A percentile compares a stretch with the other conserved stretches of the same genome.
Evolutionary conservation across 148 eudicot species (phyloP).

Genomic region (Rhododendron williamsianum): DNA sequence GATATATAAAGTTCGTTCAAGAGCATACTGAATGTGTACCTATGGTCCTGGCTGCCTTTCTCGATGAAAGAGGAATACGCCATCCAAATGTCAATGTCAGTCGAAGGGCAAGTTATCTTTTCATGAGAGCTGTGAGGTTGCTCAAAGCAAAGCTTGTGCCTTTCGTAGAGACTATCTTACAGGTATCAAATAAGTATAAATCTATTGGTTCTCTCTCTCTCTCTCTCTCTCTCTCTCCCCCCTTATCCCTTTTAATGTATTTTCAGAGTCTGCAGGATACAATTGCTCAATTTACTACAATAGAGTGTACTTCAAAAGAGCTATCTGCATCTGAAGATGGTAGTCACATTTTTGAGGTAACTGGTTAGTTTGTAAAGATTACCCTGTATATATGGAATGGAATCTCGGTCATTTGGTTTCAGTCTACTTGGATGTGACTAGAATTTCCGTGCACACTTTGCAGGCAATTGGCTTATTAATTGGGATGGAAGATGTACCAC

Average conservation of each 20-base stretch:
- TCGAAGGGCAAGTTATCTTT: conserved; percentile 91
- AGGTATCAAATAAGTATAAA: conserved; percentile 38
- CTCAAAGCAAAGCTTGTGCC: conserved; percentile 85
- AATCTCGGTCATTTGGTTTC: neutral
- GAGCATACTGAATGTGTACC: conserved; percentile 74
- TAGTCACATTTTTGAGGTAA: conserved; percentile 92
- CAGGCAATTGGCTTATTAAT: conserved; percentile 94
- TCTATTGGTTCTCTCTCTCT: neutral
- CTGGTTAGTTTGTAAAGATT: neutral
- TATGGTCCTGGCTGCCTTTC: conserved; percentile 64
- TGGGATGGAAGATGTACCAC: conserved; percentile 92
- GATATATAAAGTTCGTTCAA: conserved; percentile 76
- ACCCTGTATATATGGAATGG: neutral
- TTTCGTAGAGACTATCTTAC: conserved; percentile 83
- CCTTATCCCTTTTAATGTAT: conserved; percentile 3
- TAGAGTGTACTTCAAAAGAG: conserved; percentile 44
- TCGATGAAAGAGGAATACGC: conserved; percentile 92
- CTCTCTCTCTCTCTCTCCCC: neutral
- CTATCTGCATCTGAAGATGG: conserved; percentile 80
- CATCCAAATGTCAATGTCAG: conserved; percentile 84
- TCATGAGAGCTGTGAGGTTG: conserved; percentile 84
- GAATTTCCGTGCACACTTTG: conserved; percentile 11
- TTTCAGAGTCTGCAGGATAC: conserved; percentile 84
- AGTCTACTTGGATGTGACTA: neutral
- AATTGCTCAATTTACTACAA: conserved; percentile 71